Conservation (phyloP, 140 eudicot genomes). For the Stevia rebaudiana region DNA sequence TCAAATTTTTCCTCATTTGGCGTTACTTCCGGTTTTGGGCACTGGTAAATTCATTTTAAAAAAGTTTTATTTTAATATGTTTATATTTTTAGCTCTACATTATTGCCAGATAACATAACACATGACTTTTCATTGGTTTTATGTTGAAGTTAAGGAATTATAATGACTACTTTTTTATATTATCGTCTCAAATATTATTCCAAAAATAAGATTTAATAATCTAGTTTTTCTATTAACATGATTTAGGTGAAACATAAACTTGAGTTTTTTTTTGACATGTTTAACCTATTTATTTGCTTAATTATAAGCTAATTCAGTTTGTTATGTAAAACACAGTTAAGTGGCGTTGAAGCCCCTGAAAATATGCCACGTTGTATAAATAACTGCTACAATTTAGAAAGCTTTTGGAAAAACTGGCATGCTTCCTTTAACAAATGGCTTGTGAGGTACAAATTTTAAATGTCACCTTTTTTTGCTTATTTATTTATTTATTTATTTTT, state of each 20-base stretch:
- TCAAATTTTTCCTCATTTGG: slow-evolving; percentile 92
- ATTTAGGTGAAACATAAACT: not conserved
- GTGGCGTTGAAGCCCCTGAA: slow-evolving; percentile 91
- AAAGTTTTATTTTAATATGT: not conserved
- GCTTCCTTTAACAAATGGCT: slow-evolving; percentile 99
- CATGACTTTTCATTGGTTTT: slow-evolving; percentile 1
- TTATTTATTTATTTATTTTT: not conserved
- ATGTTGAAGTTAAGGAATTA: not conserved
- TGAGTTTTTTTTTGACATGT: not conserved
- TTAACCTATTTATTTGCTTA: not conserved
- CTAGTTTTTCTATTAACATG: not conserved
- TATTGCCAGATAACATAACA: not conserved
- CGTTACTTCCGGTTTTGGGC: slow-evolving; percentile 98
- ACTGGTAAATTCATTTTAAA: slow-evolving; percentile 45
- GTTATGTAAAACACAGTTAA: slow-evolving; percentile 36
- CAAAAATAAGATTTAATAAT: not conserved
- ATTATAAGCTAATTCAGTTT: not conserved
- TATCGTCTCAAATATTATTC: not conserved
- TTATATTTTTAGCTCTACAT: not conserved
- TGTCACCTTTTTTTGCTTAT: not conserved
- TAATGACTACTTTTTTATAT: not conserved
- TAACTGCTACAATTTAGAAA: slow-evolving; percentile 89
- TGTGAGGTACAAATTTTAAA: slow-evolving; percentile 52
- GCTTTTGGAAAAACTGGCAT: slow-evolving; percentile 99
- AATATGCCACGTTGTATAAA: slow-evolving; percentile 92